A percentile compares a stretch with the other conserved stretches of the same genome.
phyloP scores from a whole-genome alignment of 108 stramenopile species.

The Fistulifera pelliculosa region DNA sequence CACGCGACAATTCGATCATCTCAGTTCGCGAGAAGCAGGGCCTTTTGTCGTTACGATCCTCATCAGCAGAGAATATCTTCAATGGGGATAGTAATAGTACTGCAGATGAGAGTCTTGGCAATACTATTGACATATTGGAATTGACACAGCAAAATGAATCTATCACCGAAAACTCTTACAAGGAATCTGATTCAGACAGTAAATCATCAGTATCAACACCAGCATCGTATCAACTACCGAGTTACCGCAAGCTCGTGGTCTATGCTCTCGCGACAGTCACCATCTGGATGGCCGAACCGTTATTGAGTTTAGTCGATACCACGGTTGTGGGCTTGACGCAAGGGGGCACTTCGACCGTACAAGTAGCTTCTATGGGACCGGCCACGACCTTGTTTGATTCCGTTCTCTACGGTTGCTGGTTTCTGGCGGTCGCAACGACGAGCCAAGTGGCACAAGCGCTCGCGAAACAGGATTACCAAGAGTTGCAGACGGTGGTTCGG shows the following conservation, averaged over 20 bases:
- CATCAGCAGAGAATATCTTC: too few relatives aligned
- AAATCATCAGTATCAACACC: too few relatives aligned
- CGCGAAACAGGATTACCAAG: slow-evolving; percentile 4
- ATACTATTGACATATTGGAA: too few relatives aligned
- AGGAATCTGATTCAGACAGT: too few relatives aligned
- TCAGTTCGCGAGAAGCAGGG: too few relatives aligned
- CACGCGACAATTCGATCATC: too few relatives aligned
- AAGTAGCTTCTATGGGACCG: slow-evolving; percentile 90
- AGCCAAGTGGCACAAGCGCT: slow-evolving; percentile 54
- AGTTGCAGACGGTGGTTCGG: slow-evolving; percentile 36
- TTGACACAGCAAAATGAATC: too few relatives aligned
- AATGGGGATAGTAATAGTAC: too few relatives aligned
- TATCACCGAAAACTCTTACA: too few relatives aligned
- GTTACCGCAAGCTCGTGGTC: slow-evolving; percentile 42
- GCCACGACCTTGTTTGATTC: slow-evolving; percentile 86
- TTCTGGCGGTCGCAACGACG: slow-evolving; percentile 91
- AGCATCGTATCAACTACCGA: slow-evolving; percentile 26
- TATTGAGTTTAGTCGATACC: slow-evolving; percentile 89
- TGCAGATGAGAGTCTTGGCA: too few relatives aligned
- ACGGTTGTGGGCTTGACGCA: slow-evolving; percentile 69
- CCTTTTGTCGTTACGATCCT: too few relatives aligned
- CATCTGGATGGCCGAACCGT: slow-evolving; percentile 86
- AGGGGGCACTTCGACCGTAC: slow-evolving; percentile 29
- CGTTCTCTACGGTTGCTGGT: slow-evolving; percentile 69
- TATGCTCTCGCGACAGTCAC: slow-evolving; percentile 67